Percentiles rank a stretch among this genome's conserved stretches.
Evolutionary conservation across 345 rosid species (phyloP).

Genomic region (Trapa bicornis): DNA sequence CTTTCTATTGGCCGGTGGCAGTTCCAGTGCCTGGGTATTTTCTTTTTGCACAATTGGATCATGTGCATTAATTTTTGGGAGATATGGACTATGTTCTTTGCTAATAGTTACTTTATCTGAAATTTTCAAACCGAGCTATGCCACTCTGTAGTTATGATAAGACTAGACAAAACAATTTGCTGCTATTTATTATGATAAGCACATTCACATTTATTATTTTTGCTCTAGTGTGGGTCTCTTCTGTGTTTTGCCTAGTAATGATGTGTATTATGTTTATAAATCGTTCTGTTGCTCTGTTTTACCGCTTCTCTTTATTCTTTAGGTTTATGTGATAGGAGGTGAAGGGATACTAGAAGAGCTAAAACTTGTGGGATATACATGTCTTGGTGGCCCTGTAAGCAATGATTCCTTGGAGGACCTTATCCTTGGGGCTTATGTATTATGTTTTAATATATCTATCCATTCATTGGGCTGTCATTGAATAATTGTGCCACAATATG

Average conservation of each 20-base stretch:
- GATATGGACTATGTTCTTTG: not conserved
- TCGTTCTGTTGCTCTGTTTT: not conserved
- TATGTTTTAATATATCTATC: not conserved
- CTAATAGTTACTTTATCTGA: not conserved
- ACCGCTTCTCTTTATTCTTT: not conserved
- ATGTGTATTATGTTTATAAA: not conserved
- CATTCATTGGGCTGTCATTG: not conserved
- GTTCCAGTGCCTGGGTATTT: not conserved
- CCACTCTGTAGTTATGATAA: not conserved
- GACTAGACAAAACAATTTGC: not conserved
- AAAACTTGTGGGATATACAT: conserved; percentile 55
- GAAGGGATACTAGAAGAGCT: conserved; percentile 78
- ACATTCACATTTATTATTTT: not conserved
- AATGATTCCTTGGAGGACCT: not conserved
- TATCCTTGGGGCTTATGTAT: not conserved
- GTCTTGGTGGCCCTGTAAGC: conserved; percentile 85
- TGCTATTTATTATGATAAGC: not conserved
- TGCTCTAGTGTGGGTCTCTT: not conserved
- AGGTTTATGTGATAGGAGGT: conserved; percentile 83
- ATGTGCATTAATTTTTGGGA: not conserved
- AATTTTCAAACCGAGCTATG: not conserved
- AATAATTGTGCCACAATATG: not conserved
- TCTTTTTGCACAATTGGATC: not conserved
- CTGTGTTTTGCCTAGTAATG: not conserved
- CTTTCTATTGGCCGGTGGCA: not conserved